These are phyloP conservation scores for Ceratocystis variospora DNA, from an alignment of 2,329 filamentous ascomycete genomes.

Conservation along the genomic window DNA sequence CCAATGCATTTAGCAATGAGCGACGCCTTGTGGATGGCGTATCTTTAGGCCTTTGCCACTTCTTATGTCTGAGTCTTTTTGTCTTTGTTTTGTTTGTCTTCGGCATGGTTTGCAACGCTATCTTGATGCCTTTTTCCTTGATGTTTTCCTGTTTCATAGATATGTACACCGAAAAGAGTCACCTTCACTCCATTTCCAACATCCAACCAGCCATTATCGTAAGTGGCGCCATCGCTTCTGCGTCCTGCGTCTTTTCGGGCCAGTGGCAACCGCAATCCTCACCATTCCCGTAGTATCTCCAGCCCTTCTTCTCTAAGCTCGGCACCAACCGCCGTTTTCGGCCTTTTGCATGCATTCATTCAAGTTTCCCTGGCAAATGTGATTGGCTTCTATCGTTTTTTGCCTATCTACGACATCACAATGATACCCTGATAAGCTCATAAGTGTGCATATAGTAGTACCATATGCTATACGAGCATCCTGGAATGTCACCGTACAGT, in stretches of 20 bases:
- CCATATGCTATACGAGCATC: too few relatives aligned
- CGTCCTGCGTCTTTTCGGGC: background rate
- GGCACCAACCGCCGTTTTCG: too few relatives aligned
- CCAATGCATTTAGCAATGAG: constrained; percentile 76
- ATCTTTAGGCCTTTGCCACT: constrained; percentile 45
- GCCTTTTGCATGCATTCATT: too few relatives aligned
- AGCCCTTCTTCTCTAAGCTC: background rate
- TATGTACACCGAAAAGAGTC: background rate
- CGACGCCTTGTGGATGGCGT: constrained; percentile 95
- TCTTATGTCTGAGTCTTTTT: constrained; percentile 14
- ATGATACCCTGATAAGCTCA: too few relatives aligned
- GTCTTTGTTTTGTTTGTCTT: background rate
- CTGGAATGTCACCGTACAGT: too few relatives aligned
- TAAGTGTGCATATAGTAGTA: too few relatives aligned
- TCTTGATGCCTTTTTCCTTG: background rate
- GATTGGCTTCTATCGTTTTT: too few relatives aligned
- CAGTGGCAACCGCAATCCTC: background rate
- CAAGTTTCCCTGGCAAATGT: too few relatives aligned
- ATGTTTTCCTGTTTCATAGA: background rate
- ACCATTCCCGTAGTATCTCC: too few relatives aligned
- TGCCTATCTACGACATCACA: too few relatives aligned
- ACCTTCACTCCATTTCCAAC: background rate
- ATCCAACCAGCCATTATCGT: background rate
- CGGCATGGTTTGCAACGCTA: background rate
- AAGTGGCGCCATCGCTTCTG: background rate